Base-by-base conservation (phyloP, 805 yeast species). In the Candida chauliodis region DNA sequence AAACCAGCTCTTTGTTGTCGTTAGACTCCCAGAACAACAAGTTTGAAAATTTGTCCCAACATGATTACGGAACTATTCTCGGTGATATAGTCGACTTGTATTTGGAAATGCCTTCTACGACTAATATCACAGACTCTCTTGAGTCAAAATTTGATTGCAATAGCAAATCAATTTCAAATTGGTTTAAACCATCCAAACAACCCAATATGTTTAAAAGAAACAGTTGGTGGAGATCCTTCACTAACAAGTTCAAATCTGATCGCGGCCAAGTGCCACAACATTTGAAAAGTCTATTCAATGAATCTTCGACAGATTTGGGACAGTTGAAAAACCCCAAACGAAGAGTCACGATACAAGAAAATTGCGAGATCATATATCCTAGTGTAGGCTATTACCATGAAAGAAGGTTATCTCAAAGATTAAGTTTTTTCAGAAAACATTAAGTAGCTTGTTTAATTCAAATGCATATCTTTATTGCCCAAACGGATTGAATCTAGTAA, bases 401-500 rank as follows among this genome's bases (percentile, higher is more conserved):
- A 34, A 19, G 24, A 25, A 33, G 29, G 22, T 9, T 26, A n/a
- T 23, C 23, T n/a, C 16, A 41, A 36, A 41, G 28, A 31, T n/a
- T 33, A 2, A 37, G 41, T 22, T 21, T 36, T 20, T 35, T 40
- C 21, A 22, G 17, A 26, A 34, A 19, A 21, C 34, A 37, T 16
- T 15, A 23, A 30, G 5, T 13, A 21, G 7, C 10, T n/a, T n/a
- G n/a, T n/a, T n/a, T n/a, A n/a, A n/a, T n/a, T n/a, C n/a, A n/a
- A n/a, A n/a, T n/a, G n/a, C n/a, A n/a, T n/a, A n/a, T n/a, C 20
- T 11, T 33, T 19, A 17, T 36, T n/a, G 25, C 3, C 28, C 25
- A 34, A 66, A 62, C 6, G 73, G 73, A 42, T 73, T 77, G 20
- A 80, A 50, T 45, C 79, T 73, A 14, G 66, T 55, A 20, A 79